Evolutionary conservation across 2,329 filamentous ascomycete genomes (phyloP), one percentile per base, ranked within the genome.

Genomic region (Cordyceps farinosa): DNA sequence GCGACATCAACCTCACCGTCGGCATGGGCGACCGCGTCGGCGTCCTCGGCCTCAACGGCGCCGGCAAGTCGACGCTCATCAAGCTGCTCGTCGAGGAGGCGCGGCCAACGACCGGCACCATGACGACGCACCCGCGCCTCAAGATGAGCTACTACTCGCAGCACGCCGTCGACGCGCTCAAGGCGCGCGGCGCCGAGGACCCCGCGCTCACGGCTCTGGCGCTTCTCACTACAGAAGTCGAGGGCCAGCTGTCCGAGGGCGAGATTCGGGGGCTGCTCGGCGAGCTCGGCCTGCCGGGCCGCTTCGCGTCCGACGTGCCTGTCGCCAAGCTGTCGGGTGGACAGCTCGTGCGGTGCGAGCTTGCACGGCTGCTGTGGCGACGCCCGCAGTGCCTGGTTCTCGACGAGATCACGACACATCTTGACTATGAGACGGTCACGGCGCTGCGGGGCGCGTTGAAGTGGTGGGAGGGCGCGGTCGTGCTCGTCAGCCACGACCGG

Each of bases 381-480:
- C 79, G 84, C 3, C 90, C 90, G 27, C 90, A 93, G 67, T 83
- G 90, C 63, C 80, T 94, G 2, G 82, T 94, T 6, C 82, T 94
- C 8, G 91, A 94, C 71, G 92, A 92, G 73, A 88, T 92, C 30
- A 95, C 91, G 7, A 94, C 91, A 1, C 92, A 96, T 78, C 80
- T 96, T 47, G 92, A 96, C 72, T 90, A 90, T 66, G 86, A 95
- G 75, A 94, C 90, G 0, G 90, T 94, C 30, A 84, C 85, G 8
- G 90, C 89, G 2, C 75, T 96, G 61, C 82, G 89, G 1, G 80
- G 84, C 30, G 89, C 88, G 2, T 73, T 96, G 66, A 80, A 82
- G 15, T 77, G 77, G 3, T 96, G 90, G 82, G 83, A 87, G 62
- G 91, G 91, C 0, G 91, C 90, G 0, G 82, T 95, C 4, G 76